Evolutionary conservation across 768 basidiomycete genomes (phyloP).

Genomic region (Leccinum disarticulatum): DNA sequence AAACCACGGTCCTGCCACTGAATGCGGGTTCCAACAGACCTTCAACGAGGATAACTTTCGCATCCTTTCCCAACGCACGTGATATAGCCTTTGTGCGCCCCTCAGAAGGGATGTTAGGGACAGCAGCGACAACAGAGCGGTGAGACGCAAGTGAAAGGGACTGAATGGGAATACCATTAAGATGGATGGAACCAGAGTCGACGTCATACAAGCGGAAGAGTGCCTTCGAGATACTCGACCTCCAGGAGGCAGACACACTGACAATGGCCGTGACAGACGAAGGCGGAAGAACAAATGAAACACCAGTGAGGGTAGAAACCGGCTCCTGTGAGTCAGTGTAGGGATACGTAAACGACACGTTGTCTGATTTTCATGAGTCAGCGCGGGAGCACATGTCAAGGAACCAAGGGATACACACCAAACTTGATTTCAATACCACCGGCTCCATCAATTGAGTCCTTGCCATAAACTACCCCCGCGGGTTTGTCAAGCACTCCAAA

Average conservation of each 20-base stretch:
- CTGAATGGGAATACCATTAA: slow-evolving; percentile 87
- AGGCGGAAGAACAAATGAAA: slow-evolving; percentile 79
- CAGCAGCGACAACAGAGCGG: slow-evolving; percentile 81
- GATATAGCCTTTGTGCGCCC: slow-evolving; percentile 25
- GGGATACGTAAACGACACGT: slow-evolving; percentile 82
- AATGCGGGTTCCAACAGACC: slow-evolving; percentile 23
- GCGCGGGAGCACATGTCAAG: too few species aligned
- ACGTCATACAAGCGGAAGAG: slow-evolving; percentile 94
- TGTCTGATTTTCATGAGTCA: slow-evolving; percentile 31
- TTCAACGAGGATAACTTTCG: slow-evolving; percentile 28
- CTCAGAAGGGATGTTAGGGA: slow-evolving; percentile 70
- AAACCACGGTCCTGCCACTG: slow-evolving; percentile 24
- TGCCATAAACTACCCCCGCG: too few species aligned
- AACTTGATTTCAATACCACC: too few species aligned
- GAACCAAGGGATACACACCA: too few species aligned
- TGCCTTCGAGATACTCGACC: slow-evolving; percentile 82
- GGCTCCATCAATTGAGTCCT: too few species aligned
- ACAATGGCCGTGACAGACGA: slow-evolving; percentile 89
- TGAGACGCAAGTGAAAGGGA: slow-evolving; percentile 82
- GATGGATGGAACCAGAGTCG: slow-evolving; percentile 71
- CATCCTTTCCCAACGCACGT: slow-evolving; percentile 23
- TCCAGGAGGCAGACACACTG: slow-evolving; percentile 56
- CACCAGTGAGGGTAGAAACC: slow-evolving; percentile 34
- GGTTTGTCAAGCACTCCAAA: too few species aligned
- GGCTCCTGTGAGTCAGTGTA: slow-evolving; percentile 52